phyloP scores from a whole-genome alignment of 768 basidiomycete genomes.

The Macrolepiota albuminosa region DNA sequence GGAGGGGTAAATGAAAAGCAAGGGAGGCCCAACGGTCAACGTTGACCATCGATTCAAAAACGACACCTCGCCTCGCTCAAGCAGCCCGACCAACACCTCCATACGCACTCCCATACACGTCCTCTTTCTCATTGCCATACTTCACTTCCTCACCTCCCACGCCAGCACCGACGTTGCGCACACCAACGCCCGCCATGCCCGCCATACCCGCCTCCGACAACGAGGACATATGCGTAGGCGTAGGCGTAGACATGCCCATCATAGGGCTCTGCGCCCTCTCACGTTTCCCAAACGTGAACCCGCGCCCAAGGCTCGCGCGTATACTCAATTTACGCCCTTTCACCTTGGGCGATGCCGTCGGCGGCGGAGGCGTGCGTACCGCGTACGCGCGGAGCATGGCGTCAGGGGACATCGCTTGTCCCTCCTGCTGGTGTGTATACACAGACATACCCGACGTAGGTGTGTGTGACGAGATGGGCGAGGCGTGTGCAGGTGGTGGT shows the following conservation, averaged over 20 bases:
- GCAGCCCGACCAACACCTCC: not conserved
- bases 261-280: constrained; percentile 2
- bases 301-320: not conserved
- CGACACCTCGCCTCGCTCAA: too few species aligned
- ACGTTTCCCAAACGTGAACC: constrained; percentile 3
- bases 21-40: too few species aligned
- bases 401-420: constrained; percentile 47
- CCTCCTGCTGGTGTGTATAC: not conserved
- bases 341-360: not conserved
- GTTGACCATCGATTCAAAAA: too few species aligned
- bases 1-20: too few species aligned
- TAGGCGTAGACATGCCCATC: not conserved
- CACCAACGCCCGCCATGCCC: constrained; percentile 5
- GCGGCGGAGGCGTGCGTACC: constrained; percentile 18
- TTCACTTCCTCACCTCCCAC: constrained; percentile 1
- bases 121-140: constrained; percentile 26
- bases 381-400: constrained; percentile 77
- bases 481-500: constrained; percentile 31
- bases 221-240: too few species aligned
- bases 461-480: constrained; percentile 24
- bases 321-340: constrained; percentile 12
- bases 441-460: constrained; percentile 5
- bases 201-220: not conserved
- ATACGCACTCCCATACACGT: constrained; percentile 11
- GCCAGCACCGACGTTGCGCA: not conserved